A percentile compares a stretch with the other conserved stretches of the same genome.
Evolutionary conservation across 2,329 filamentous ascomycete species (phyloP).

Genomic region (Trichoderma pleuroti): DNA sequence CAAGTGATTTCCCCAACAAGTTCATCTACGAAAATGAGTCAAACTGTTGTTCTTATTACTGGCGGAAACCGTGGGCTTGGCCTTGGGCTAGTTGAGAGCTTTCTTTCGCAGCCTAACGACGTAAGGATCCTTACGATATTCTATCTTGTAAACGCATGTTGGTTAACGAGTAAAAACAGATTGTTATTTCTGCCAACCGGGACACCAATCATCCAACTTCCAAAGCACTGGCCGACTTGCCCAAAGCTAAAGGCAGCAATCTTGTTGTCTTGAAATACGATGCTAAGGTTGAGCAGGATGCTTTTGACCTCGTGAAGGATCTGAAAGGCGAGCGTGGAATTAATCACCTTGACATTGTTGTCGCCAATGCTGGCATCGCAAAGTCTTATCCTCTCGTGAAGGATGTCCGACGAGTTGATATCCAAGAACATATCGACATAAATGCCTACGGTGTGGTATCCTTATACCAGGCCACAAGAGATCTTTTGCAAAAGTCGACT

Average conservation of each 20-base stretch:
- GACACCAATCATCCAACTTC: constrained; percentile 39
- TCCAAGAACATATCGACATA: constrained; percentile 40
- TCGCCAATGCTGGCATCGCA: constrained; percentile 49
- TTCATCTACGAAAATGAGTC: background rate
- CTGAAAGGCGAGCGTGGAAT: constrained; percentile 26
- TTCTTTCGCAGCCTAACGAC: constrained; percentile 42
- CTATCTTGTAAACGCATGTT: background rate
- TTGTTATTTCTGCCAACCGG: background rate
- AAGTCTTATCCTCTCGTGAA: constrained; percentile 29
- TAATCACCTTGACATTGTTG: constrained; percentile 44
- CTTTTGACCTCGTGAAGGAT: constrained; percentile 27
- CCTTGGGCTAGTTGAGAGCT: constrained; percentile 33
- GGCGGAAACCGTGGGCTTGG: constrained; percentile 42
- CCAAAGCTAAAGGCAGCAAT: constrained; percentile 18
- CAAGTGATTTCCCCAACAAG: background rate
- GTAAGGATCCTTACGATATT: background rate
- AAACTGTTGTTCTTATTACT: constrained; percentile 30
- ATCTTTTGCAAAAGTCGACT: constrained; percentile 32
- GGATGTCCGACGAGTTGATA: constrained; percentile 31
- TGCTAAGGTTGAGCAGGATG: constrained; percentile 28
- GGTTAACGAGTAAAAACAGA: background rate
- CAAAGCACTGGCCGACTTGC: constrained; percentile 19
- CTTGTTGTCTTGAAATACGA: constrained; percentile 18
- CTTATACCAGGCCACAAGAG: constrained; percentile 35
- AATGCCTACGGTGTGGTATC: constrained; percentile 42